Percentiles rank a stretch among this genome's conserved stretches.
phyloP scores from a whole-genome alignment of 805 yeast genomes.

The Lachancea mirantina region DNA sequence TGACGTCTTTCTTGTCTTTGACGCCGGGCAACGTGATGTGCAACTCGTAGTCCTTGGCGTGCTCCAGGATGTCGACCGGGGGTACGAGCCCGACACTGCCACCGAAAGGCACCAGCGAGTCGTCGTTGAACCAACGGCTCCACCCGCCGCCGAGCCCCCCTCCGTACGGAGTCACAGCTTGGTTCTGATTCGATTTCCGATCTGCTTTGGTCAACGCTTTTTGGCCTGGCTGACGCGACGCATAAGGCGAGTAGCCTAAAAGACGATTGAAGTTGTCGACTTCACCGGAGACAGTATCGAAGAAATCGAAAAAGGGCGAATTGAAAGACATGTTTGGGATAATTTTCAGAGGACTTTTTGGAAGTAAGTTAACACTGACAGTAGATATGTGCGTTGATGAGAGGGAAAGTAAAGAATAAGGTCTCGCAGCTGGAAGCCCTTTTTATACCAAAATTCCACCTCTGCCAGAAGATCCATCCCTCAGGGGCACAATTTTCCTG shows the following conservation, averaged over 20 bases:
- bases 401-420: too few species aligned
- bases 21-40: conserved; percentile 45
- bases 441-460: too few species aligned
- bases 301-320: conserved; percentile 40
- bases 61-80: conserved; percentile 42
- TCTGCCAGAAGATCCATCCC: too few species aligned
- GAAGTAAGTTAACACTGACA: too few species aligned
- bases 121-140: conserved; percentile 22
- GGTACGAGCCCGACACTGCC: conserved; percentile 29
- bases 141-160: too few species aligned
- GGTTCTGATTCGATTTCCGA: conserved; percentile 2
- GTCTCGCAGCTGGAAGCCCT: too few species aligned
- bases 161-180: neutral
- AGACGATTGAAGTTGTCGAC: conserved; percentile 34
- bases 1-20: conserved; percentile 34
- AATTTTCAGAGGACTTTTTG: too few species aligned
- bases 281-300: conserved; percentile 37
- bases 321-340: conserved; percentile 34
- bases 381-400: too few species aligned
- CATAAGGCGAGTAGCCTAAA: conserved; percentile 22
- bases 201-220: conserved; percentile 4
- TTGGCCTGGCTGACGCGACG: conserved; percentile 14
- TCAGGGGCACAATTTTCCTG: too few species aligned
- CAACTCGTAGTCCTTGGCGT: conserved; percentile 35
- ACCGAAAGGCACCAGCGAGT: conserved; percentile 23